phyloP scores from a whole-genome alignment of 306 rosid genomes.

The Quercus dentata region DNA sequence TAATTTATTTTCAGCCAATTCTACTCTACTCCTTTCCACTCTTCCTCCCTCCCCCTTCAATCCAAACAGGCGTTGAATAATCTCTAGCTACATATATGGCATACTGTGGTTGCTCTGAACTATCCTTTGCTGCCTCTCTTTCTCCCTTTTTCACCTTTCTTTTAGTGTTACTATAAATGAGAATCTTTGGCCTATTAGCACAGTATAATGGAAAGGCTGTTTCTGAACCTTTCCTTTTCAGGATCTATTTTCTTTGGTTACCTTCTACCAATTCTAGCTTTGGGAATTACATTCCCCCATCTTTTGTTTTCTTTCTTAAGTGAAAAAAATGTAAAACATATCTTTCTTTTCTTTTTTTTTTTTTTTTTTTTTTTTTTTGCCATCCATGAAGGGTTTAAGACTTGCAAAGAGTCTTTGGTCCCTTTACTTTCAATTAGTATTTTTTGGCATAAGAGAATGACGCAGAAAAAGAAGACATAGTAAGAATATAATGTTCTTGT shows the following conservation, averaged over 20 bases:
- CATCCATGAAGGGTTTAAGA: not conserved
- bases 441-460: no score
- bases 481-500: not conserved
- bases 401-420: not conserved
- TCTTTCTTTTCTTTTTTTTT: no score
- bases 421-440: not conserved
- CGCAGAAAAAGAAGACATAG: no score
- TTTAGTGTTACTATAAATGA: conserved; percentile 6
- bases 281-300: not conserved
- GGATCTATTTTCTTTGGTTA: conserved; percentile 16
- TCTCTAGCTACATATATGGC: not conserved
- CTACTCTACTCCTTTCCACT: fast-evolving
- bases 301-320: conserved; percentile 10
- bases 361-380: not conserved
- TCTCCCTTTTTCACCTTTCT: not conserved
- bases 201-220: not conserved
- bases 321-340: conserved; percentile 17
- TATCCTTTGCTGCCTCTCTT: not conserved
- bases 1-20: no score
- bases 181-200: conserved; percentile 23
- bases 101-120: not conserved
- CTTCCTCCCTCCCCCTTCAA: no score
- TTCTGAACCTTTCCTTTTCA: conserved; percentile 4
- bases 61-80: no score
- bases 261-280: conserved; percentile 11